Evolutionary conservation across 495 filamentous ascomycete genomes (phyloP).

Genomic region (Penicillium psychrofluorescens): DNA sequence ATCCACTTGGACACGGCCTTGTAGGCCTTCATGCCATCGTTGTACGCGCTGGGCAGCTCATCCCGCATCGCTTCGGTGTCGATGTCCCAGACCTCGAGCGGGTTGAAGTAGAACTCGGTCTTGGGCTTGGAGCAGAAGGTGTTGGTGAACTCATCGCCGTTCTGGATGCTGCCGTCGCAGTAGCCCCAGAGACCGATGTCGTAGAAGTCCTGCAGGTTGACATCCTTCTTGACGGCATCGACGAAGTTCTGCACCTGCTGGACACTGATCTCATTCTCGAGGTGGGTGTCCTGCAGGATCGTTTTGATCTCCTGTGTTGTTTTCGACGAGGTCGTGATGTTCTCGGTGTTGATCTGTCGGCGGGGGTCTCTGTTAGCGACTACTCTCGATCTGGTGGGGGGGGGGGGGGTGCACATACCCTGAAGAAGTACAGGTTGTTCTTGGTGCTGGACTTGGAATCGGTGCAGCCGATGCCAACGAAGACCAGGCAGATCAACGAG

Average conservation of each 20-base stretch:
- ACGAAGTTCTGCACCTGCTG: constrained; percentile 23
- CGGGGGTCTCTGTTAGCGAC: constrained; percentile 10
- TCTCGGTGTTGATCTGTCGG: constrained; percentile 29
- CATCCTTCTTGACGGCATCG: constrained; percentile 32
- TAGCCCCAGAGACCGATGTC: constrained; percentile 80
- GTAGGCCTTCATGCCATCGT: constrained; percentile 63
- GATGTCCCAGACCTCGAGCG: constrained; percentile 53
- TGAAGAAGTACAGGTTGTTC: constrained; percentile 63
- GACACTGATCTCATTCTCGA: constrained; percentile 21
- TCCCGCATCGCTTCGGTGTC: constrained; percentile 45
- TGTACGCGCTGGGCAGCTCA: constrained; percentile 56
- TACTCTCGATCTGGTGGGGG: background rate
- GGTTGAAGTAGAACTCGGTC: constrained; percentile 72
- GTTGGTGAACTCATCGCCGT: constrained; percentile 23
- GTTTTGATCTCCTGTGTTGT: constrained; percentile 14
- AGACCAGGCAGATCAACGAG: constrained; percentile 62
- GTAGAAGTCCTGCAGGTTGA: constrained; percentile 70
- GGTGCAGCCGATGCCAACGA: constrained; percentile 67
- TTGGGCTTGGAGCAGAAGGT: constrained; percentile 50
- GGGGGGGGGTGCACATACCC: constrained; percentile 35
- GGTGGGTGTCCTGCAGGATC: constrained; percentile 17
- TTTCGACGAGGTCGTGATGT: constrained; percentile 24
- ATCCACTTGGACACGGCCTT: constrained; percentile 71
- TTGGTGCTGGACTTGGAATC: constrained; percentile 47
- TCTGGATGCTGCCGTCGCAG: constrained; percentile 61